phyloP scores from a whole-genome alignment of 2,329 filamentous ascomycete species.

The Verticillium tricorpus region DNA sequence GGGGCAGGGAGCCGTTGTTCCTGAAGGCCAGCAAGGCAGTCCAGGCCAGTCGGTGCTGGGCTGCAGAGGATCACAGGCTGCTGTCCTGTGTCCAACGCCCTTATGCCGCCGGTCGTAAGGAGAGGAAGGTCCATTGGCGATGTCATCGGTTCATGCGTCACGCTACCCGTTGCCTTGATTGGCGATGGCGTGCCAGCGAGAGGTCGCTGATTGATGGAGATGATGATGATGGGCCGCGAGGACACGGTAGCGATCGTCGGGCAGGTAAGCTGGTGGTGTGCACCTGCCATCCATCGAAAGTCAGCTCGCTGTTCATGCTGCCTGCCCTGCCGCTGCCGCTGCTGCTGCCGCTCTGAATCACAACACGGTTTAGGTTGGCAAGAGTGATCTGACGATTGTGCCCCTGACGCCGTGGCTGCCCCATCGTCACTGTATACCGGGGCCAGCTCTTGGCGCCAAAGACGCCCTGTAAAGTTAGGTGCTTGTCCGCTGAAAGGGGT shows the following conservation, averaged over 20 bases:
- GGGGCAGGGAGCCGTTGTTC: background rate
- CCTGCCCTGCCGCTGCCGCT: background rate
- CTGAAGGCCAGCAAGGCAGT: background rate
- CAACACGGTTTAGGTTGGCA: background rate
- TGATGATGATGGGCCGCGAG: background rate
- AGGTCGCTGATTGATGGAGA: background rate
- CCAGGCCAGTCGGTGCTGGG: too few relatives aligned
- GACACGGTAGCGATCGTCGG: background rate
- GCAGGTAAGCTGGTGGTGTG: background rate
- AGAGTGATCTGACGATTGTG: background rate
- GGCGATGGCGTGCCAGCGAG: background rate
- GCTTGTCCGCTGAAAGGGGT: background rate
- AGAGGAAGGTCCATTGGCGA: background rate
- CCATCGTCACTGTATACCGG: background rate
- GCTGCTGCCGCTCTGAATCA: background rate
- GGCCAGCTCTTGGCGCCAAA: background rate
- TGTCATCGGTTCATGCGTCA: slow-evolving; percentile 2
- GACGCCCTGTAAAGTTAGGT: background rate
- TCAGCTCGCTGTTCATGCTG: too few relatives aligned
- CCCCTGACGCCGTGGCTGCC: background rate
- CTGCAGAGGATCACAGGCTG: background rate
- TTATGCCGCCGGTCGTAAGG: background rate
- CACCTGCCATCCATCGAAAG: too few relatives aligned
- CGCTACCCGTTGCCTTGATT: background rate
- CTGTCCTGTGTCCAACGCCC: background rate